phyloP scores from a whole-genome alignment of 192 early-diverging fungal genomes.

The Backusella australiensis region DNA sequence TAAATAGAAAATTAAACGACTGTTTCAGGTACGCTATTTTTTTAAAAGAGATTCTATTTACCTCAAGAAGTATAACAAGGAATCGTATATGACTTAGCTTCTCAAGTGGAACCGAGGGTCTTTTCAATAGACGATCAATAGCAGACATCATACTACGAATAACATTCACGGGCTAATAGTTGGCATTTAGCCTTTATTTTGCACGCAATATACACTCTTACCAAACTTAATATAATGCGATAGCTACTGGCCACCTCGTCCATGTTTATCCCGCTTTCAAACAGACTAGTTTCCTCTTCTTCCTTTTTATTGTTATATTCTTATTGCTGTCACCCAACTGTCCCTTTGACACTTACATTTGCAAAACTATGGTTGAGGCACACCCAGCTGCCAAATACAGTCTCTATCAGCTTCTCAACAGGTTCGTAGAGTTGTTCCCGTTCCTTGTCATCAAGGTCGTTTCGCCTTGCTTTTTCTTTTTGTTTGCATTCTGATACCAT shows the following conservation, averaged over 20 bases:
- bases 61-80: slow-evolving; percentile 84
- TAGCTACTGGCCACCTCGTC: slow-evolving; percentile 65
- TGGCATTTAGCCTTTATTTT: slow-evolving; percentile 9
- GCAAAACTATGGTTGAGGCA: slow-evolving; percentile 62
- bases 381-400: slow-evolving; percentile 55
- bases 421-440: slow-evolving; percentile 24
- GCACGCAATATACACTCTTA: slow-evolving; percentile 6
- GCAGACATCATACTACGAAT: slow-evolving; percentile 76
- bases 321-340: neutral
- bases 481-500: slow-evolving; percentile 20
- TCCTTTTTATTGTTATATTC: slow-evolving; percentile 13
- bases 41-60: slow-evolving; percentile 1
- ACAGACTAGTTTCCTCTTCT: slow-evolving; percentile 44
- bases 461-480: slow-evolving; percentile 6
- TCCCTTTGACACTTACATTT: slow-evolving; percentile 29
- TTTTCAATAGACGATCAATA: slow-evolving; percentile 65
- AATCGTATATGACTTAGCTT: slow-evolving; percentile 70
- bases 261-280: slow-evolving; percentile 60
- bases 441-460: neutral
- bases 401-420: slow-evolving; percentile 25
- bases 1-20: slow-evolving; percentile 21
- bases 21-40: neutral
- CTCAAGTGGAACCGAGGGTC: slow-evolving; percentile 48
- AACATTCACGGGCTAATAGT: slow-evolving; percentile 51
- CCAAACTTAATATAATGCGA: slow-evolving; percentile 57